Evolutionary conservation across 768 basidiomycete genomes (phyloP).

Genomic region (Tephrocybe sp.): DNA sequence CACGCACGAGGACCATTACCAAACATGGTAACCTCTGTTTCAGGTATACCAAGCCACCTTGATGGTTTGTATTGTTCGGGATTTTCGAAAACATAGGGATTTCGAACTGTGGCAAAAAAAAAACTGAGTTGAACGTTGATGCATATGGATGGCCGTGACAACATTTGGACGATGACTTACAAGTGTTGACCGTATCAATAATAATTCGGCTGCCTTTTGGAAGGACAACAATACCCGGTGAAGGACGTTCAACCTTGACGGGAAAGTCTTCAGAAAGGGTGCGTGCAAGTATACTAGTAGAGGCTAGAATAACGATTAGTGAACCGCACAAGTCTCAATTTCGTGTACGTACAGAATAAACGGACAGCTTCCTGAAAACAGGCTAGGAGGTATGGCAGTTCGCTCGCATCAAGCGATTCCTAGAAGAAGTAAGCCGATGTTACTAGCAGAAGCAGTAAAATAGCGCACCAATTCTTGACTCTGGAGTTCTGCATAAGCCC

Average conservation of each 20-base stretch:
- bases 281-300: conserved; percentile 24
- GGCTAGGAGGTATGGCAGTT: conserved; percentile 25
- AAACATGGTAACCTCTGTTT: conserved; percentile 21
- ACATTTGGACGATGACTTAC: conserved; percentile 13
- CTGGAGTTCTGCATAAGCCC: conserved; percentile 45
- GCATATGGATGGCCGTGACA: too few relatives aligned
- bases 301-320: conserved; percentile 9
- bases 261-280: conserved; percentile 26
- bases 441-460: not conserved
- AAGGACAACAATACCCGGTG: conserved; percentile 1
- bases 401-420: conserved; percentile 19
- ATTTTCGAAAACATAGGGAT: conserved; percentile 27
- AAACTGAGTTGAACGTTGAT: not conserved
- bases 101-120: conserved; percentile 24
- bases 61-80: conserved; percentile 31
- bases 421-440: not conserved
- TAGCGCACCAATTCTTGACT: conserved; percentile 30
- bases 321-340: not conserved
- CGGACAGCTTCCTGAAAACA: conserved; percentile 31
- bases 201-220: conserved; percentile 12
- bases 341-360: conserved; percentile 25
- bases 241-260: conserved; percentile 2
- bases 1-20: conserved; percentile 38
- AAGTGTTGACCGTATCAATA: conserved; percentile 29
- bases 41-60: conserved; percentile 29